Base-by-base conservation (phyloP, 495 filamentous ascomycete species). In the Rhizodiscina lignyota region DNA sequence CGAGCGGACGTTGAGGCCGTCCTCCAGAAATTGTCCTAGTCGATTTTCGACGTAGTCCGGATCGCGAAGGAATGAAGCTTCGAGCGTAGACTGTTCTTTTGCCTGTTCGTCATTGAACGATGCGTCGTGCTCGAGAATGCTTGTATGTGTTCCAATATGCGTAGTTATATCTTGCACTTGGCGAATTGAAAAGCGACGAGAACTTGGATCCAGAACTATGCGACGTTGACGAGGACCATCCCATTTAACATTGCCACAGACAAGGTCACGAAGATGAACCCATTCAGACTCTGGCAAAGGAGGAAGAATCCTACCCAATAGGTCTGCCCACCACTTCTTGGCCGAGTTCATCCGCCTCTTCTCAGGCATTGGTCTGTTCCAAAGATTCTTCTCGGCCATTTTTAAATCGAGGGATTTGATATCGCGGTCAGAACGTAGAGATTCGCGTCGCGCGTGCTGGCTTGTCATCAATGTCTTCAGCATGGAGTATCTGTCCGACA, bases 281-380 rank as follows among this genome's bases (percentile, higher is more conserved):
- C 79, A 80, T 39, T 89, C 82, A 12, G 58, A 41, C 17, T 59
- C 41, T 0, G 79, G 74, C 1, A 94, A 43, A 1, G 89, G 89
- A 4, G 85, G 81, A n/a, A 79, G 51, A 3, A 83, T 45, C 30
- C 61, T 63, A 0, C 59, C 49, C 15, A 81, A 58, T 27, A 70
- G 52, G 0, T 42, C 23, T 0, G 56, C 62, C 57, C 79, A 86
- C 61, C 70, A 74, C 36, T 61, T 62, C 35, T 57, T 64, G 6
- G 67, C 55, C 33, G 78, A 72, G 35, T 78, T 79, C 28, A 59
- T 52, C 23, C 51, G 51, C 2, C 78, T 65, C 34, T 52, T 64
- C 11, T 52, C 36, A 0, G 72, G 46, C 29, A 81, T 48, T 0
- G 70, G 67, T 3, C 61, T 58, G 1, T 66, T 68, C 74, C 81